Evolutionary conservation across 2,329 filamentous ascomycete genomes (phyloP).

Genomic region (Alternaria burnsii): DNA sequence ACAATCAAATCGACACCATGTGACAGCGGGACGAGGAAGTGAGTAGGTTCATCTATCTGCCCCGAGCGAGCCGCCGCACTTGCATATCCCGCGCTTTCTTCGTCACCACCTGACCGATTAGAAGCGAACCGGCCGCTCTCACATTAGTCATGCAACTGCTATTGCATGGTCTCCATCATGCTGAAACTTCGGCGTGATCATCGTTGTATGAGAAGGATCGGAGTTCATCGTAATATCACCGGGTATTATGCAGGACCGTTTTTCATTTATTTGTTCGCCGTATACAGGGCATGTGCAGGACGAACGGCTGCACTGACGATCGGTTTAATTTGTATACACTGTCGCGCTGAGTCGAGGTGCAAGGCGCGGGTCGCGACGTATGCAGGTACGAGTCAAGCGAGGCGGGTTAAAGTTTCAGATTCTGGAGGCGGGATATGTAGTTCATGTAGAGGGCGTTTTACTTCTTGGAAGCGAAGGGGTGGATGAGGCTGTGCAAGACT

Average conservation of each 20-base stretch:
- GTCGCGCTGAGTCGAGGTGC: background rate
- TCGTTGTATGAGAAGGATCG: slow-evolving; percentile 1
- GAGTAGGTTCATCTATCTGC: slow-evolving; percentile 2
- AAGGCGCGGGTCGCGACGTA: background rate
- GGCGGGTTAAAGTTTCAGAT: slow-evolving; percentile 5
- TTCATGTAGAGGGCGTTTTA: background rate
- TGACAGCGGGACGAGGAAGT: slow-evolving; percentile 4
- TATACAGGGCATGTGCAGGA: background rate
- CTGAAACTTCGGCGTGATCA: background rate
- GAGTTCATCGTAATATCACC: background rate
- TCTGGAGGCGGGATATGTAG: background rate
- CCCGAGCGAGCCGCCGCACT: slow-evolving; percentile 5
- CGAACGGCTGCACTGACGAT: background rate
- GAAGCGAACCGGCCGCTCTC: background rate
- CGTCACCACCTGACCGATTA: background rate
- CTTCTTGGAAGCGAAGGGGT: background rate
- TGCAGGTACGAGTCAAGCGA: slow-evolving; percentile 10
- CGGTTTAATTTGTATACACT: background rate
- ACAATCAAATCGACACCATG: slow-evolving; percentile 1
- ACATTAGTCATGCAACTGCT: background rate
- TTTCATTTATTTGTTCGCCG: background rate
- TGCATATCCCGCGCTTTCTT: background rate
- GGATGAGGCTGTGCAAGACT: slow-evolving; percentile 3
- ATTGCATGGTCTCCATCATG: background rate
- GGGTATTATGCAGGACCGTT: background rate